These are phyloP conservation scores for Leccinum fibrillosum DNA, from an alignment of 768 basidiomycete species.

Conservation along the genomic window DNA sequence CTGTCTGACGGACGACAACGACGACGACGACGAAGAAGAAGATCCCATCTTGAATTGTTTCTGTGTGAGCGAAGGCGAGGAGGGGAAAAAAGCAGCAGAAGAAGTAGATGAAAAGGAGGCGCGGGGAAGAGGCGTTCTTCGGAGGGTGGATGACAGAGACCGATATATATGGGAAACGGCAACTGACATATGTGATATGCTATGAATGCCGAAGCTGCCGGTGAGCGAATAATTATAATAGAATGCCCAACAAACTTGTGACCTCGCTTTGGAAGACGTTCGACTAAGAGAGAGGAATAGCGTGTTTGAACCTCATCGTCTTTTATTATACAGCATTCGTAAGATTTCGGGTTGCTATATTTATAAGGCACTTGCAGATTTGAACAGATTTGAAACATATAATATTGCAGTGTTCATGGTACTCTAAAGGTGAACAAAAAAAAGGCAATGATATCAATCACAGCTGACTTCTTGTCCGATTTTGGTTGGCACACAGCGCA, in stretches of 20 bases:
- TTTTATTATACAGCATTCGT: not conserved
- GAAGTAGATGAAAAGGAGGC: not conserved
- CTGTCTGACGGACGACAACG: constrained; percentile 29
- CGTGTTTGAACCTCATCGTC: not conserved
- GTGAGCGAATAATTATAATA: not conserved
- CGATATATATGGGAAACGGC: constrained; percentile 22
- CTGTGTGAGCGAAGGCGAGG: constrained; percentile 24
- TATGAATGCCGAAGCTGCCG: not conserved
- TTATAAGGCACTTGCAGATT: not conserved
- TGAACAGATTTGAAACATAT: not conserved
- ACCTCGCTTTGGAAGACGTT: not conserved
- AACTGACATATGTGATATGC: constrained; percentile 4
- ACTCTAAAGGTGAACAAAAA: no score
- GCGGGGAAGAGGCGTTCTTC: constrained; percentile 3
- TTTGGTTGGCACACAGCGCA: no score
- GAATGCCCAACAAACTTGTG: not conserved
- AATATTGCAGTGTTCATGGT: no score
- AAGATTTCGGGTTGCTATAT: not conserved
- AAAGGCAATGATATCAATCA: no score
- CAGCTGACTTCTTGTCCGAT: no score
- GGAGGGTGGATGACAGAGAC: constrained; percentile 10
- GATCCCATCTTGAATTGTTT: constrained; percentile 8
- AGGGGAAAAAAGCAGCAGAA: constrained; percentile 22
- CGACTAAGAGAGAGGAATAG: not conserved
- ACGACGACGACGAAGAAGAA: not conserved